Evolutionary conservation across 129 eudicot species (phyloP), one percentile per base, ranked within the genome.

Genomic region (Escallonia rubra): DNA sequence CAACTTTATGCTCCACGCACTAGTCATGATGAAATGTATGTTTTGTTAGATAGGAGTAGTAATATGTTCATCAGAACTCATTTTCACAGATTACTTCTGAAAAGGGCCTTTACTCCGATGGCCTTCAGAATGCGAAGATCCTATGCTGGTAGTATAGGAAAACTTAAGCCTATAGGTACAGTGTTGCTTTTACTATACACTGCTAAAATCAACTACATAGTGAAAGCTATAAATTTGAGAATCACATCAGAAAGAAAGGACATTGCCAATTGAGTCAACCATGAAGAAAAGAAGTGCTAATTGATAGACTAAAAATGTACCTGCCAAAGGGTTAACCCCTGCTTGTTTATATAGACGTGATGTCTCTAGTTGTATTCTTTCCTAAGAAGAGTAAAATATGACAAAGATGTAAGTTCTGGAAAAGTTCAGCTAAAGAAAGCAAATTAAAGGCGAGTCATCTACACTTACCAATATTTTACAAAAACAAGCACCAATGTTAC

Each of bases 341-440:
- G 99, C 99, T 79, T 94, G 96, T 61, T 58, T 86, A 69, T 94
- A 94, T 53, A 94, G 78, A 23, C 99, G 90, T 7, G 92, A 78
- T 72, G 99, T 94, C 91, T 94, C 99, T 42, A 94, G 99, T 81
- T 89, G 97, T 82, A 94, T 89, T 77, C 96, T 84, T 87, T 94
- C 99, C 99, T 94, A 91, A 62, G 79, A 72, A 14, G 61, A 6
- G 52, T 46, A 42, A 3, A 48, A 65, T 41, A 63, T 7, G 14
- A 65, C 10, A 2, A 61, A 2, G 55, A 67, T 45, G 70, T 51
- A 64, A 68, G 48, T 43, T 61, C 53, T 54, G 61, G 52, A 56
- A 62, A 70, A n/a, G 16, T 43, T 43, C 46, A 53, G 5, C 12
- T 39, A 43, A 60, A 8, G 10, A 53, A 16, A 51, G 47, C 59